Percentiles rank a stretch among this genome's conserved stretches.
Conservation (phyloP, 2,329 filamentous ascomycete species). For the Graphium sp. region DNA sequence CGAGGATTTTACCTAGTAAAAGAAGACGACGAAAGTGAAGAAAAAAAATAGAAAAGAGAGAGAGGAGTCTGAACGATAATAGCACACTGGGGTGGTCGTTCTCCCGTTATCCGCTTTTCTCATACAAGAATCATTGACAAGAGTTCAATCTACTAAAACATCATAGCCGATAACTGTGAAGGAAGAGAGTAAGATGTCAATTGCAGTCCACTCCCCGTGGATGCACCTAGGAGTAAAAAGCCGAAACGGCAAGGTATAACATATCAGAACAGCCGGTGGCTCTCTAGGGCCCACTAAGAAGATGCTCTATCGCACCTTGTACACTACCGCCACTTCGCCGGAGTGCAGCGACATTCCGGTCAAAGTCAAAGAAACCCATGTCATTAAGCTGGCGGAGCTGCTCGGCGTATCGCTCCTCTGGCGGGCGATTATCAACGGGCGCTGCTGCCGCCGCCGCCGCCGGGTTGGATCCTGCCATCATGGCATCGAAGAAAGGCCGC, state of each 20-base stretch:
- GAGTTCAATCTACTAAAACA: too few relatives aligned
- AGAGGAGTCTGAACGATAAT: neutral
- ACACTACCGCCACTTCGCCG: conserved; percentile 84
- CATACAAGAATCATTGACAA: too few relatives aligned
- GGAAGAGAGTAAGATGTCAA: too few relatives aligned
- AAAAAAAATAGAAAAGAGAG: conserved; percentile 1
- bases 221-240: neutral
- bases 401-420: conserved; percentile 82
- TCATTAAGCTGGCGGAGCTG: conserved; percentile 90
- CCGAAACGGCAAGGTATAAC: neutral
- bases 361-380: conserved; percentile 98
- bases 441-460: conserved; percentile 17
- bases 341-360: conserved; percentile 77
- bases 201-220: too few relatives aligned
- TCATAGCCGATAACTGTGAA: too few relatives aligned
- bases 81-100: too few relatives aligned
- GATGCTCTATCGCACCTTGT: conserved; percentile 72
- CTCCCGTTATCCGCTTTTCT: too few relatives aligned
- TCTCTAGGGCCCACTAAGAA: conserved; percentile 29
- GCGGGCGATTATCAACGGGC: conserved; percentile 68
- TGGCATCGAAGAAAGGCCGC: conserved; percentile 2
- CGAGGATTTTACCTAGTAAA: neutral
- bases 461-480: conserved; percentile 6
- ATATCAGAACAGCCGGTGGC: conserved; percentile 4
- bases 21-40: neutral